Base-by-base conservation (phyloP, 2,329 filamentous ascomycete species). In the Helotiales sp. region DNA sequence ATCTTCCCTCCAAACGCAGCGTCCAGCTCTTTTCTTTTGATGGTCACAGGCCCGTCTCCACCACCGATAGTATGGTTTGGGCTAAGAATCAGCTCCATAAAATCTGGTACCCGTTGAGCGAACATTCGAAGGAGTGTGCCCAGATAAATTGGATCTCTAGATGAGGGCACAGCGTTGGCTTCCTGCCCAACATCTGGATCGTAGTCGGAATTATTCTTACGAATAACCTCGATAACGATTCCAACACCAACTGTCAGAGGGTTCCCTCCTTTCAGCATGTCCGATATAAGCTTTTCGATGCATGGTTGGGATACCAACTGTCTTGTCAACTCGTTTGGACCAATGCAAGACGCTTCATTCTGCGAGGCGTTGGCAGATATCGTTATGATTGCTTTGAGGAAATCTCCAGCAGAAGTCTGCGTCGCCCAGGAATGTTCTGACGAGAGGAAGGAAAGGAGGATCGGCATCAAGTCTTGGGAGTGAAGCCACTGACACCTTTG, bases 121-220 rank as follows among this genome's bases (percentile, higher is more conserved):
- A 99, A 99, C 63, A 93, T 81, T 49, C 93, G 86, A 33, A 99
- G 82, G 6, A 99, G 80, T 1, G 89, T 95, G 22, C 95, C 95
- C 0, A 99, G 83, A 70, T 98, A 99, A 67, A 99, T 99, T 3
- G 95, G 95, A 69, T 99, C 95, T 52, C 89, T 87, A 64, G 86
- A 89, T 1, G 92, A 93, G 0, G 93, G 93, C 54, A 87, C 80
- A 2, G 89, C 84, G 63, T 90, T 90, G 27, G 90, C 85, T 58
- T 92, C 91, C 49, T 89, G 86, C 60, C 93, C 87, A 66, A 93
- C 90, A 66, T 98, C 95, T 0, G 95, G 88, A 67, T 99, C 95
- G 72, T 99, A 99, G 74, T 99, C 95, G 0, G 95, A 98, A 73
- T 99, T 99, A 75, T 99, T 99, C 77, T 99, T 99, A 60, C 95